Evolutionary conservation across 2,329 filamentous ascomycete genomes (phyloP).

Genomic region (Penicillium sp.): DNA sequence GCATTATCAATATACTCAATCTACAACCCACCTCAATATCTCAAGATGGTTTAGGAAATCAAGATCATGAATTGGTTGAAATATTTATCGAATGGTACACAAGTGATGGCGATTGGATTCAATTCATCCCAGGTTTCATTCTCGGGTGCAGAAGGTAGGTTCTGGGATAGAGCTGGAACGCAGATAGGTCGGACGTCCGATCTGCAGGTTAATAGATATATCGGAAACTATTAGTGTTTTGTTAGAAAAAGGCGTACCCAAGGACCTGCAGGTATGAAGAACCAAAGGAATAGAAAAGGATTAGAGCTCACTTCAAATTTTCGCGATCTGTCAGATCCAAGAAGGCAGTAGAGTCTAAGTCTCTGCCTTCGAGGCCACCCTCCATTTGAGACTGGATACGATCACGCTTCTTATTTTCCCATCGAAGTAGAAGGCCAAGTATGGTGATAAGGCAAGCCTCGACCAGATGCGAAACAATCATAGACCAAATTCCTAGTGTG

Average conservation of each 20-base stretch:
- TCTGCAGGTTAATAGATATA: neutral
- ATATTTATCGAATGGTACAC: too few relatives aligned
- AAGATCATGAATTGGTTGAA: too few relatives aligned
- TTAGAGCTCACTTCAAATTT: conserved; percentile 46
- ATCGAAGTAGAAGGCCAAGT: conserved; percentile 49
- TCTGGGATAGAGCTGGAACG: too few relatives aligned
- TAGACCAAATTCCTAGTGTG: conserved; percentile 55
- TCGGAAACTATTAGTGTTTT: neutral
- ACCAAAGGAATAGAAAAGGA: neutral
- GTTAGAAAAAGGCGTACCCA: neutral
- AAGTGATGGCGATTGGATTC: too few relatives aligned
- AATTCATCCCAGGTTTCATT: too few relatives aligned
- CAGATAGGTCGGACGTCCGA: too few relatives aligned
- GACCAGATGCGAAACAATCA: conserved; percentile 56
- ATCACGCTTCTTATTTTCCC: conserved; percentile 54
- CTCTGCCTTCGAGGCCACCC: conserved; percentile 48
- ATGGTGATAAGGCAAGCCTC: conserved; percentile 50
- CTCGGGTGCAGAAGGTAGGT: too few relatives aligned
- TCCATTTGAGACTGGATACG: conserved; percentile 48
- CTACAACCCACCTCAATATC: too few relatives aligned
- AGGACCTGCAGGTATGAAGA: neutral
- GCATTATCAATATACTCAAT: too few relatives aligned
- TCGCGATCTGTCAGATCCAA: conserved; percentile 56
- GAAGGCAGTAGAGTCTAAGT: conserved; percentile 54
- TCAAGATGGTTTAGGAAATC: too few relatives aligned